Conservation (phyloP, 305 asterid species). For the Solanum hybrid region DNA sequence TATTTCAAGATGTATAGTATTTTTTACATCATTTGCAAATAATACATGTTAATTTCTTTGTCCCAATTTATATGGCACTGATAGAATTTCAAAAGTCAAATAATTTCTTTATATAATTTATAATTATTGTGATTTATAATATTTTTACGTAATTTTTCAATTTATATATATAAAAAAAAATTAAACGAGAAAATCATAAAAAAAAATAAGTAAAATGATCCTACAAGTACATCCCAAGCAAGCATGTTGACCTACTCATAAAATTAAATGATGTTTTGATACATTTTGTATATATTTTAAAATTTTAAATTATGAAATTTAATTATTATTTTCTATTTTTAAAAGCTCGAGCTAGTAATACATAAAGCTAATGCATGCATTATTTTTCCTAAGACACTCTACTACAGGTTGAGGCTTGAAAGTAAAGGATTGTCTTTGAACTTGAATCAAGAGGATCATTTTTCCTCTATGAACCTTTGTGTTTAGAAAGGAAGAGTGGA, state of each 20-base stretch:
- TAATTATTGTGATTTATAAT: no score
- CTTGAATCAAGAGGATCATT: background rate
- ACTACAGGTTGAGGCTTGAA: background rate
- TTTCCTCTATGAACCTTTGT: background rate
- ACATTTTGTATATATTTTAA: no score
- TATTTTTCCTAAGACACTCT: background rate
- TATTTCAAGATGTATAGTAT: no score
- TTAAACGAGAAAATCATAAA: background rate
- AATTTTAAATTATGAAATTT: background rate
- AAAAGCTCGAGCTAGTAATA: background rate
- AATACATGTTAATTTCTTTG: background rate
- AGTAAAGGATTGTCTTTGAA: background rate
- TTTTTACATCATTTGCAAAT: background rate
- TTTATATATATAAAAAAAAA: no score
- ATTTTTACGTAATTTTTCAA: no score
- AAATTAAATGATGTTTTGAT: no score
- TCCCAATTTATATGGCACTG: no score
- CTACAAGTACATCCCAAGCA: background rate
- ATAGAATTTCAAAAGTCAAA: no score
- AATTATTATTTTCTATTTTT: no score
- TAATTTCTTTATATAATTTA: no score
- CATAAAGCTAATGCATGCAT: background rate
- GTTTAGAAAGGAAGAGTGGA: background rate
- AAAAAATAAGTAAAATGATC: background rate
- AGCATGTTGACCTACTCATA: background rate